Conservation (phyloP, 345 rosid species). For the Salix udensis region DNA sequence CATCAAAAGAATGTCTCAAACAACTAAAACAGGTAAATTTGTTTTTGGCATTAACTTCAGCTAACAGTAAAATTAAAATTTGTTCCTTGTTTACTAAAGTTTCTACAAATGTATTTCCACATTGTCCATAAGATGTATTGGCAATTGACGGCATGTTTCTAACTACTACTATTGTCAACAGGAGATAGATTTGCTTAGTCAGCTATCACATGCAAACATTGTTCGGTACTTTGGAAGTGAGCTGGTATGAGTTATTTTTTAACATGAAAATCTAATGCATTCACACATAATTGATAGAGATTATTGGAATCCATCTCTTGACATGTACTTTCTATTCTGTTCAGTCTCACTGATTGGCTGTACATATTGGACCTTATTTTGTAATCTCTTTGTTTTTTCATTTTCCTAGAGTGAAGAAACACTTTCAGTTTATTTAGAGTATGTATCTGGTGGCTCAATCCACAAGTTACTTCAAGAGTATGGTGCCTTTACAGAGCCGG, state of each 20-base stretch:
- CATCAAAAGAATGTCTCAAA: constrained; percentile 79
- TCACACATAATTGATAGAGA: not conserved
- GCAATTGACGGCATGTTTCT: constrained; percentile 11
- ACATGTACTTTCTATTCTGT: not conserved
- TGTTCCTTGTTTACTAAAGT: not conserved
- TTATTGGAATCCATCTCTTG: not conserved
- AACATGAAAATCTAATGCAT: not conserved
- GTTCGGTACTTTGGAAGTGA: constrained; percentile 92
- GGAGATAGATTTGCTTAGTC: constrained; percentile 91
- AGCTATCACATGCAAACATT: constrained; percentile 83
- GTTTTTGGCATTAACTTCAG: constrained; percentile 2
- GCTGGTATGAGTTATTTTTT: constrained; percentile 54
- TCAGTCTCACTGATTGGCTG: constrained; percentile 1
- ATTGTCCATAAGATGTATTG: not conserved
- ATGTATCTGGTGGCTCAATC: constrained; percentile 93
- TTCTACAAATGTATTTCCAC: not conserved
- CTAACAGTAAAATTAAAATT: not conserved
- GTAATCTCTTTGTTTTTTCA: constrained; percentile 19
- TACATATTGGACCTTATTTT: constrained; percentile 8
- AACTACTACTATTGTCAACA: constrained; percentile 30
- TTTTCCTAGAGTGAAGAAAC: constrained; percentile 71
- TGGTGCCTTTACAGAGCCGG: constrained; percentile 87
- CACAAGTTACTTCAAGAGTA: constrained; percentile 91
- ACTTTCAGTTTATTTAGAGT: constrained; percentile 93
- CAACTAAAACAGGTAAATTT: constrained; percentile 80